phyloP scores from a whole-genome alignment of 345 rosid species.

The Raphanus sativus region DNA sequence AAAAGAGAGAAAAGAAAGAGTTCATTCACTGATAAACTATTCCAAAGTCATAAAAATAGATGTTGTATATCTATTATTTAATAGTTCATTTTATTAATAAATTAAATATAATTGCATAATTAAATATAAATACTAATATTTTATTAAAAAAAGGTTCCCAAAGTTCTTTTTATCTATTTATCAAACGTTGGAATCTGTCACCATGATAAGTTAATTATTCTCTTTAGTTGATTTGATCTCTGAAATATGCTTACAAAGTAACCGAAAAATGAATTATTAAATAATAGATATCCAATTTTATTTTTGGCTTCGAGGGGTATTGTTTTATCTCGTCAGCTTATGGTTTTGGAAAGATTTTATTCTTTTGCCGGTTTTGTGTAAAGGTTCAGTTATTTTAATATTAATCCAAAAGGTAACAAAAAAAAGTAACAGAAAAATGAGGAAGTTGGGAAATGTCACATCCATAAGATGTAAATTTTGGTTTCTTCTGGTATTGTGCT shows the following conservation, averaged over 20 bases:
- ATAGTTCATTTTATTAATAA: not conserved
- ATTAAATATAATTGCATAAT: not conserved
- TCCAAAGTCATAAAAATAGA: not conserved
- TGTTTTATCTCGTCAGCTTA: too few relatives aligned
- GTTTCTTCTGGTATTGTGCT: constrained; percentile 9
- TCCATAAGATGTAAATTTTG: not conserved
- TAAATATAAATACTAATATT: not conserved
- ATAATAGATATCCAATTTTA: too few relatives aligned
- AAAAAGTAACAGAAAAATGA: not conserved
- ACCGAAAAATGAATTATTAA: not conserved
- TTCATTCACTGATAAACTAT: not conserved
- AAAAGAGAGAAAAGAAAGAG: not conserved
- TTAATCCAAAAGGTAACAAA: too few relatives aligned
- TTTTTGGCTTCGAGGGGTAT: too few relatives aligned
- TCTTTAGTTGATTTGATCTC: not conserved
- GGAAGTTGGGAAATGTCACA: constrained; percentile 25
- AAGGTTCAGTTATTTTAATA: too few relatives aligned
- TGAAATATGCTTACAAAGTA: not conserved
- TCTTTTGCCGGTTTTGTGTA: too few relatives aligned
- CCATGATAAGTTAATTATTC: not conserved
- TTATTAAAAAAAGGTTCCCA: not conserved
- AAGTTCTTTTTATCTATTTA: not conserved
- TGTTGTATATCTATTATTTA: not conserved
- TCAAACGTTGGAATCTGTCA: constrained; percentile 18
- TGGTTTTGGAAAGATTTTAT: too few relatives aligned